phyloP scores from a whole-genome alignment of 2,329 filamentous ascomycete species.

The Pestalotiopsis sp. region DNA sequence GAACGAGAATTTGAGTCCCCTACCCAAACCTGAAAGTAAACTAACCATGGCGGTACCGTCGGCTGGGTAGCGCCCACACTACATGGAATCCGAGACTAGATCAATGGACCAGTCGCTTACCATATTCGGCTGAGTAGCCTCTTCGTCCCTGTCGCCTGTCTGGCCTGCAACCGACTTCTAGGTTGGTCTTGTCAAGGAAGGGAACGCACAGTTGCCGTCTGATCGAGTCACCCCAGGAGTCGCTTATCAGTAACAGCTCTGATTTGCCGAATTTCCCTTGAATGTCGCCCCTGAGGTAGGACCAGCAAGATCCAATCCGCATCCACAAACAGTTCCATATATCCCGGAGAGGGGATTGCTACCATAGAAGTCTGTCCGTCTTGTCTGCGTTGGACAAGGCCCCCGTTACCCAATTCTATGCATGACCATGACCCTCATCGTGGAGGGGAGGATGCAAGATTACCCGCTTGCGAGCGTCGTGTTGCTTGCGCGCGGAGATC shows the following conservation, averaged over 20 bases:
- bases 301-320: constrained; percentile 5
- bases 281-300: background rate
- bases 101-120: constrained; percentile 16
- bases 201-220: background rate
- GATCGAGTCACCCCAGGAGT: background rate
- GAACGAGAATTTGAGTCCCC: background rate
- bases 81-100: constrained; percentile 20
- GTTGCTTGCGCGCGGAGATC: background rate
- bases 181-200: background rate
- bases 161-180: constrained; percentile 6
- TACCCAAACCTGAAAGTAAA: background rate
- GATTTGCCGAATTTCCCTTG: background rate
- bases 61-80: constrained; percentile 31
- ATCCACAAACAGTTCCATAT: constrained; percentile 4
- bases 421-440: background rate
- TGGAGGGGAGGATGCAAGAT: constrained; percentile 3
- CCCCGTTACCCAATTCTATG: constrained; percentile 2
- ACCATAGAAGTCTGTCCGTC: background rate
- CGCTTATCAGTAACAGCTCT: background rate
- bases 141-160: background rate
- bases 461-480: background rate
- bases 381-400: background rate
- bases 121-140: constrained; percentile 9
- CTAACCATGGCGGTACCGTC: constrained; percentile 29
- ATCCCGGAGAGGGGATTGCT: background rate